A percentile compares a stretch with the other conserved stretches of the same genome.
Conservation (phyloP, 495 filamentous ascomycete species). For the Aspergillus coremiiformis region DNA sequence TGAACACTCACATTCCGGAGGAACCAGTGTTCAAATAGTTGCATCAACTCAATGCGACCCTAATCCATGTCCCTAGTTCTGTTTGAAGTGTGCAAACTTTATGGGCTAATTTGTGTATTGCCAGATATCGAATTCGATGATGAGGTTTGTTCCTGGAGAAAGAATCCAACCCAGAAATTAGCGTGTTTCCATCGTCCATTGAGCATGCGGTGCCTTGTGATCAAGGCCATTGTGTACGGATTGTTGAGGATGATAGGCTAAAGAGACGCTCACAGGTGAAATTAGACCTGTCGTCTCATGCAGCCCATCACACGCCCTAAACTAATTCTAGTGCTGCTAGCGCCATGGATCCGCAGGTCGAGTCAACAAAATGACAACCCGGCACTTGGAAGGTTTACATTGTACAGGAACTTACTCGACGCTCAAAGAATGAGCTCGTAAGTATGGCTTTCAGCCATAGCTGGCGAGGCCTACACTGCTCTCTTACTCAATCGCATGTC, state of each 20-base stretch:
- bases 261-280: background rate
- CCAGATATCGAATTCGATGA: background rate
- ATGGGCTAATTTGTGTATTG: background rate
- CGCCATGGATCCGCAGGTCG: no score
- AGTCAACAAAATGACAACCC: slow-evolving; percentile 8
- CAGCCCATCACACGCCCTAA: slow-evolving; percentile 11
- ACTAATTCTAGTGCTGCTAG: slow-evolving; percentile 14
- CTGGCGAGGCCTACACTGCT: background rate
- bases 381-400: background rate
- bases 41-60: background rate
- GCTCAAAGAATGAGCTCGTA: background rate
- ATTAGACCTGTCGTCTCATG: slow-evolving; percentile 18
- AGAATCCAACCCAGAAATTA: slow-evolving; percentile 5
- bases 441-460: background rate
- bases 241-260: slow-evolving; percentile 8
- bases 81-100: background rate
- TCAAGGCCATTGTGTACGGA: slow-evolving; percentile 6
- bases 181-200: slow-evolving; percentile 4
- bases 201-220: slow-evolving; percentile 1
- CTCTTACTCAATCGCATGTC: background rate
- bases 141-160: slow-evolving; percentile 3
- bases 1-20: background rate
- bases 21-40: background rate
- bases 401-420: background rate
- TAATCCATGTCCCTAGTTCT: background rate